Conservation (phyloP, 2,329 filamentous ascomycete species). For the Gaeumannomyces sp. region DNA sequence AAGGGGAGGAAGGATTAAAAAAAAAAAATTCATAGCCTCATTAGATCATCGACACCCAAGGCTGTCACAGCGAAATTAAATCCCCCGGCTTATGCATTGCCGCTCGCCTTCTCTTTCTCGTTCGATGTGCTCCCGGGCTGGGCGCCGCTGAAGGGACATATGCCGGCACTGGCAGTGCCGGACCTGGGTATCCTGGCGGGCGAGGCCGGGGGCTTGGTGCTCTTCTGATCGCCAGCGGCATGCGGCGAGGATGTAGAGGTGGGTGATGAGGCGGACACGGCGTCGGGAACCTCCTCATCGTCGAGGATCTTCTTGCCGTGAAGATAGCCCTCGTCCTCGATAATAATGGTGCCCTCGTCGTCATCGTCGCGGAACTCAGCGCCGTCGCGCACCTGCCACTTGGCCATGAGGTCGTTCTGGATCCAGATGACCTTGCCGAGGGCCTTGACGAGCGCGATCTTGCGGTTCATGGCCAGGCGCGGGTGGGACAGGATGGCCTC, state of each 20-base stretch:
- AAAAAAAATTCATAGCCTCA: background rate
- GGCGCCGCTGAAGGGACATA: conserved; percentile 4
- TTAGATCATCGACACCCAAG: background rate
- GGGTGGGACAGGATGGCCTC: conserved; percentile 71
- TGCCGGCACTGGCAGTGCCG: background rate
- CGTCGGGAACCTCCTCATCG: conserved; percentile 27
- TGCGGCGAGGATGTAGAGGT: conserved; percentile 1
- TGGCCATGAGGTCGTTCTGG: conserved; percentile 80
- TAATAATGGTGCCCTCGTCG: conserved; percentile 27
- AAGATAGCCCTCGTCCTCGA: conserved; percentile 57
- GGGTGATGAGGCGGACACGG: conserved; percentile 7
- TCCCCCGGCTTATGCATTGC: background rate
- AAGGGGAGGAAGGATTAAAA: background rate
- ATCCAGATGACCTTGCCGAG: conserved; percentile 81
- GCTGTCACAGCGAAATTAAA: background rate
- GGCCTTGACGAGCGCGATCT: conserved; percentile 68
- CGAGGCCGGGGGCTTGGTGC: background rate
- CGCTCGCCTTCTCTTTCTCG: background rate
- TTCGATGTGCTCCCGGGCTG: background rate
- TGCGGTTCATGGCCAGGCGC: conserved; percentile 57
- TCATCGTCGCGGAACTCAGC: conserved; percentile 48
- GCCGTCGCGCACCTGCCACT: conserved; percentile 69
- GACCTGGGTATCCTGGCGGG: conserved; percentile 8
- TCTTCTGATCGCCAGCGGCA: background rate
- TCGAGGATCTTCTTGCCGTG: conserved; percentile 55